Evolutionary conservation across 768 basidiomycete genomes (phyloP), one percentile per base, ranked within the genome.

Genomic region (Amanita brunnescens): DNA sequence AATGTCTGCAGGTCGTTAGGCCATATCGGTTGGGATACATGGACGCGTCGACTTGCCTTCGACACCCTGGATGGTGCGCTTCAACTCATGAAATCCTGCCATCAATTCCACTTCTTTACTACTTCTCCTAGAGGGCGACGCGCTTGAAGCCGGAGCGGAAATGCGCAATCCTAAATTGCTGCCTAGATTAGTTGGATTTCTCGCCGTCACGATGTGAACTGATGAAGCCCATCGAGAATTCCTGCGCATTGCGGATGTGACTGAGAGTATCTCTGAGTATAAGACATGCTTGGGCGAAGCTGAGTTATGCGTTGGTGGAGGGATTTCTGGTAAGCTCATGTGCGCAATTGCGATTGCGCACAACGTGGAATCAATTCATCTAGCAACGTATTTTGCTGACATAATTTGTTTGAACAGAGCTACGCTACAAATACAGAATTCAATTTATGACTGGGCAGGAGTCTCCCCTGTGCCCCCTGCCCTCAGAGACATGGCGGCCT

Each of bases 241-340:
- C 73, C 93, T 91, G 66, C 95, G 88, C 94, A 99, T 98, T 16
- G 82, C 78, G 2, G 90, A 87, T 32, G 92, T 96, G 57, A 98
- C 90, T 14, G 89, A 75, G 46, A 93, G 77, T 54, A 97, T 87
- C 73, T 98, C 93, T 38, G 92, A 86, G 55, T 88, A 81, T 30
- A 98, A 66, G 38, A 96, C 78, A 76, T 92, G 87, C 53, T 83
- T 83, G 42, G 72, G 66, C n/a, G 84, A 78, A 49, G 81, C 73
- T 47, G 67, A 59, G 54, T 61, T 63, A 52, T 63, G 64, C 52
- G 60, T 33, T 55, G 51, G 5, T 9, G 16, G 24, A 23, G 37
- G 5, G 21, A 13, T 24, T 40, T 8, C 35, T 10, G 39, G 37
- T 9, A 35, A 39, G 23, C 23, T 47, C 52, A 53, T 53, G 13